Evolutionary conservation across 345 rosid species (phyloP), one percentile per base, ranked within the genome.

Genomic region (Populus tremula): DNA sequence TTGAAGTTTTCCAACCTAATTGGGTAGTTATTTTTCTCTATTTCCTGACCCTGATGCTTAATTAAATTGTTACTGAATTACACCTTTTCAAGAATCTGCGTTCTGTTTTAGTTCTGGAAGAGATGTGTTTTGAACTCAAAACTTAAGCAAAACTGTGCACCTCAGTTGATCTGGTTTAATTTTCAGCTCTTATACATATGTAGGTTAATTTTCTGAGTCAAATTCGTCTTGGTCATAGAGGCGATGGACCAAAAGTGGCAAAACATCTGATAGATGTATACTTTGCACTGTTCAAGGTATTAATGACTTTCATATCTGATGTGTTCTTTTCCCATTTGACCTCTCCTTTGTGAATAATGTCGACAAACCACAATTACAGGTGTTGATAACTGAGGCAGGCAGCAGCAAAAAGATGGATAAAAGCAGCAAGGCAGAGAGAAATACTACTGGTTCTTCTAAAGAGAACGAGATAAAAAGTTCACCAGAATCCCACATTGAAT

Each of bases 131-230:
- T 59, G 18, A 17, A 74, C 68, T 21, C 47, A n/a, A 38, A n/a
- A 17, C 18, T 47, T 13, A 1, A 47, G 50, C 11, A 47, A 47
- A 47, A 47, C 50, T 47, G 50, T 47, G 16, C 18, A 47, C 5
- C 18, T 47, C 17, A 4, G 16, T 45, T 45, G 50, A 14, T 41
- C 70, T 59, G 3, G 38, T 47, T 76, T 67, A 45, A 36, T 43
- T 47, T 73, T 18, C 41, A 63, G 69, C 67, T 63, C 59, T 79
- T 84, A 13, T 49, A 12, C 16, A 6, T 77, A n/a, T 83, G 77
- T 90, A 96, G 95, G 92, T 96, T 68, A 96, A 96, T 82, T 96
- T 93, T 85, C 87, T 96, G 82, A 91, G 97, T 82, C 98, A 93
- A 80, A 87, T 90, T 82, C 91, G 90, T 68, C 83, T 93, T 53